Conservation (phyloP, 2,329 filamentous ascomycete species). For the Thelonectria discophora region DNA sequence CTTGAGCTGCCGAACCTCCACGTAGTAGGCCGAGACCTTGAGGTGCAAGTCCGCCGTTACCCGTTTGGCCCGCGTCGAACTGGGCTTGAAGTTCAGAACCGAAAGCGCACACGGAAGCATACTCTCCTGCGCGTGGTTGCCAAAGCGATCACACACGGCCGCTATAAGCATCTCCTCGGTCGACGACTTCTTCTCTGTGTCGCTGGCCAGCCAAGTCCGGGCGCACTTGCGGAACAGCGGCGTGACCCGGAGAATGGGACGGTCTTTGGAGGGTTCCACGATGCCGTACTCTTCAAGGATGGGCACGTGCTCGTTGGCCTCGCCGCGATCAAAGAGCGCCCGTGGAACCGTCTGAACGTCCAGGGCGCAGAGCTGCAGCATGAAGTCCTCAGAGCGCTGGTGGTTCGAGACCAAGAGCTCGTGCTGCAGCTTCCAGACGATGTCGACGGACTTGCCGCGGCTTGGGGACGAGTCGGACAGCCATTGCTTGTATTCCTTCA, state of each 20-base stretch:
- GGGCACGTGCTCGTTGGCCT: constrained; percentile 5
- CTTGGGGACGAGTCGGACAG: neutral
- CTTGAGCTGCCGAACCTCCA: neutral
- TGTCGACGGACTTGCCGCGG: neutral
- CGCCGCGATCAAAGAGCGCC: neutral
- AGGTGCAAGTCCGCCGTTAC: constrained; percentile 1
- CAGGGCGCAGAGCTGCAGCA: constrained; percentile 16
- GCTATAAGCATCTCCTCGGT: neutral
- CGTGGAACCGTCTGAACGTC: constrained; percentile 16
- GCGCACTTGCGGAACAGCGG: constrained; percentile 3
- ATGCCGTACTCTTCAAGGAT: constrained; percentile 11
- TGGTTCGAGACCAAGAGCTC: neutral
- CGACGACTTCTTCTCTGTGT: neutral
- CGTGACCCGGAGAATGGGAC: constrained; percentile 2
- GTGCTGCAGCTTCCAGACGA: constrained; percentile 5
- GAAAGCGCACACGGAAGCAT: constrained; percentile 13
- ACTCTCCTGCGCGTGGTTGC: neutral
- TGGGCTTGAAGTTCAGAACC: constrained; percentile 1
- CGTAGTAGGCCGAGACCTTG: constrained; percentile 2
- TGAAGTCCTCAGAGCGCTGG: neutral
- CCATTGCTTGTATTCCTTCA: neutral
- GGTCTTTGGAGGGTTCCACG: constrained; percentile 11
- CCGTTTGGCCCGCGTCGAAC: constrained; percentile 1
- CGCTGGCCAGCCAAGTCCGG: neutral
- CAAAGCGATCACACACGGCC: neutral